phyloP scores from a whole-genome alignment of 2,329 filamentous ascomycete genomes.

The Neonectria ditissima region DNA sequence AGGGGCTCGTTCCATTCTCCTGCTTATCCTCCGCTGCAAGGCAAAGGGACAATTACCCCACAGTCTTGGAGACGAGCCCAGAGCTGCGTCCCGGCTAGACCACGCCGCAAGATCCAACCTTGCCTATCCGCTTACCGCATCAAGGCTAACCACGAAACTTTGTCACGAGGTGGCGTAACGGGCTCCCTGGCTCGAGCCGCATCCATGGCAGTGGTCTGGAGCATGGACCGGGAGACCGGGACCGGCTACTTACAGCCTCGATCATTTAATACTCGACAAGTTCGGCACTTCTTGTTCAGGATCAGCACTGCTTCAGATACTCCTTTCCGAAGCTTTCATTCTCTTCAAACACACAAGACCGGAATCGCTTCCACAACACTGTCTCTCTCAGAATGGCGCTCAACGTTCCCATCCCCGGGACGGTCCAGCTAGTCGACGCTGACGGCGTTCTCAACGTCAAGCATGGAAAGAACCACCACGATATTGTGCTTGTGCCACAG shows the following conservation, averaged over 20 bases:
- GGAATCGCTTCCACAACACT: not conserved
- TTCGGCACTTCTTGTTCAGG: not conserved
- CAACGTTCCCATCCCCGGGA: constrained; percentile 34
- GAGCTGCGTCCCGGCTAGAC: constrained; percentile 1
- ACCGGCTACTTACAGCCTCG: not conserved
- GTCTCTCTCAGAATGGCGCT: constrained; percentile 1
- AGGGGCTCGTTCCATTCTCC: not conserved
- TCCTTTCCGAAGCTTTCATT: too few species aligned
- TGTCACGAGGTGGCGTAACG: constrained; percentile 4
- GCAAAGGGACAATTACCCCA: not conserved
- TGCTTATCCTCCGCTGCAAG: not conserved
- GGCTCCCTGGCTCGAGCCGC: constrained; percentile 5
- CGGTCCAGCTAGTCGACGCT: constrained; percentile 37
- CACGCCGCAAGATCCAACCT: constrained; percentile 4
- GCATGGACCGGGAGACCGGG: not conserved
- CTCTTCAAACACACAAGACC: not conserved
- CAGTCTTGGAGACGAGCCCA: constrained; percentile 1
- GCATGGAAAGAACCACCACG: constrained; percentile 29
- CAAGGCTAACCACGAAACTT: constrained; percentile 8
- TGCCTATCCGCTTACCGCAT: constrained; percentile 24
- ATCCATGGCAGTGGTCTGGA: not conserved
- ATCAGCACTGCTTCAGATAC: not conserved
- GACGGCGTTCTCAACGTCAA: constrained; percentile 34
- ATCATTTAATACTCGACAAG: not conserved
- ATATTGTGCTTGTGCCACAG: constrained; percentile 42